These are phyloP conservation scores for Cyclotella atomus DNA, from an alignment of 108 stramenopile species.

Conservation along the genomic window DNA sequence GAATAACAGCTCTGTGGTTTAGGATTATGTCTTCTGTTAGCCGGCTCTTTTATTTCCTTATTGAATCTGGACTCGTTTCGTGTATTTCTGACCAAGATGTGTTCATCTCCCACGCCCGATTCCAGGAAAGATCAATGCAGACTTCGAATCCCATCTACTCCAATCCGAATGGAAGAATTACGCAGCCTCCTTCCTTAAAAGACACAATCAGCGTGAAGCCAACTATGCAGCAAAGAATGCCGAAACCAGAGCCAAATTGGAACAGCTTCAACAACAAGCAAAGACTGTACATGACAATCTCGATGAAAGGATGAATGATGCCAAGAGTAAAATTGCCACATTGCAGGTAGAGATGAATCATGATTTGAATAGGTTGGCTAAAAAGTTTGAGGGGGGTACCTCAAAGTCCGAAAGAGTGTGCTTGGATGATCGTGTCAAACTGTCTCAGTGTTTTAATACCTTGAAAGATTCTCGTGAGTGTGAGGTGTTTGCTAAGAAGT, in stretches of 20 bases:
- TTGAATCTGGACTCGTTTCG: too few relatives aligned
- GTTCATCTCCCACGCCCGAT: background rate
- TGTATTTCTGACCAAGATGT: background rate
- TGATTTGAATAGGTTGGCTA: slow-evolving; percentile 34
- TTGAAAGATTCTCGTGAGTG: slow-evolving; percentile 40
- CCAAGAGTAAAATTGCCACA: slow-evolving; percentile 26
- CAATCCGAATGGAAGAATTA: slow-evolving; percentile 44
- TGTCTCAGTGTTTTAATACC: slow-evolving; percentile 37
- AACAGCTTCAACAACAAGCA: slow-evolving; percentile 24
- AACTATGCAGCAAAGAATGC: slow-evolving; percentile 5
- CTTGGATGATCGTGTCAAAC: slow-evolving; percentile 34
- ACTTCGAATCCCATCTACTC: slow-evolving; percentile 42
- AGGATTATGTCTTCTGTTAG: too few relatives aligned
- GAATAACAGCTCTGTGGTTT: too few relatives aligned
- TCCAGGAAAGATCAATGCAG: slow-evolving; percentile 42
- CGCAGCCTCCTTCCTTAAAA: slow-evolving; percentile 21
- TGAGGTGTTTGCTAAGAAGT: slow-evolving; percentile 40
- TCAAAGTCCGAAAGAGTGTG: slow-evolving; percentile 18
- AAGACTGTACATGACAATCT: slow-evolving; percentile 28
- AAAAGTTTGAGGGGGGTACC: slow-evolving; percentile 29
- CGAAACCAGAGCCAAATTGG: slow-evolving; percentile 25
- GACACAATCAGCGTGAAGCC: slow-evolving; percentile 29
- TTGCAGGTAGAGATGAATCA: slow-evolving; percentile 22
- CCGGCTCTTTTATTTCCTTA: too few relatives aligned
- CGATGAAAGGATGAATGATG: slow-evolving; percentile 27